Evolutionary conservation across 2,329 filamentous ascomycete species (phyloP).

Genomic region (Trichophyton verrucosum): DNA sequence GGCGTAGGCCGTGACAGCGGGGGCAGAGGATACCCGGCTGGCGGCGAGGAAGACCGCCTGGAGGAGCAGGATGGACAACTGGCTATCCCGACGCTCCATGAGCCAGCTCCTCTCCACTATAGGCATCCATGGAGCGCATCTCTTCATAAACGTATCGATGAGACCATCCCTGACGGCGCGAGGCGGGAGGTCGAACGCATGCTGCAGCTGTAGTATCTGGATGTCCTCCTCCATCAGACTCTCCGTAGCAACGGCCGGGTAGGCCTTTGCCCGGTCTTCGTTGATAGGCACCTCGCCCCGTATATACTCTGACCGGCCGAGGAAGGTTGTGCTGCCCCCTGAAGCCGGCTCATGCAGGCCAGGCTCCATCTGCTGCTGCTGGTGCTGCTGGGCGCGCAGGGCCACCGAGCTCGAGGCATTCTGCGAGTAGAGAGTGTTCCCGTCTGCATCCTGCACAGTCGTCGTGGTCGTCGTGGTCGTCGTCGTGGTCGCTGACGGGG

Average conservation of each 20-base stretch:
- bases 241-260: conserved; percentile 17
- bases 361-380: conserved; percentile 10
- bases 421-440: conserved; percentile 6
- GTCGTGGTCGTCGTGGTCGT: conserved; percentile 1
- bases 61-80: conserved; percentile 22
- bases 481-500: conserved; percentile 4
- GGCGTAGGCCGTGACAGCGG: conserved; percentile 19
- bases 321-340: conserved; percentile 17
- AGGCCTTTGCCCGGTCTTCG: conserved; percentile 19
- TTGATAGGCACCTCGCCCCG: conserved; percentile 19
- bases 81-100: conserved; percentile 17
- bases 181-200: conserved; percentile 20
- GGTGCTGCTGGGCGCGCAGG: conserved; percentile 5
- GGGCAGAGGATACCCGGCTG: conserved; percentile 29
- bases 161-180: conserved; percentile 20
- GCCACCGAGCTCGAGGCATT: conserved; percentile 3
- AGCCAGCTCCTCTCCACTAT: conserved; percentile 22
- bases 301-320: conserved; percentile 22
- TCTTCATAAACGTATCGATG: conserved; percentile 23
- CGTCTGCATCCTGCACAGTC: conserved; percentile 7
- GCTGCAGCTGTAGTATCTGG: conserved; percentile 18
- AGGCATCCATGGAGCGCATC: conserved; percentile 24
- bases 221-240: conserved; percentile 20
- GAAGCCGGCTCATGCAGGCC: conserved; percentile 14
- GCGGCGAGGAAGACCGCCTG: conserved; percentile 33